Base-by-base conservation (phyloP, 2,329 filamentous ascomycete genomes). In the Aspergillus sp. region DNA sequence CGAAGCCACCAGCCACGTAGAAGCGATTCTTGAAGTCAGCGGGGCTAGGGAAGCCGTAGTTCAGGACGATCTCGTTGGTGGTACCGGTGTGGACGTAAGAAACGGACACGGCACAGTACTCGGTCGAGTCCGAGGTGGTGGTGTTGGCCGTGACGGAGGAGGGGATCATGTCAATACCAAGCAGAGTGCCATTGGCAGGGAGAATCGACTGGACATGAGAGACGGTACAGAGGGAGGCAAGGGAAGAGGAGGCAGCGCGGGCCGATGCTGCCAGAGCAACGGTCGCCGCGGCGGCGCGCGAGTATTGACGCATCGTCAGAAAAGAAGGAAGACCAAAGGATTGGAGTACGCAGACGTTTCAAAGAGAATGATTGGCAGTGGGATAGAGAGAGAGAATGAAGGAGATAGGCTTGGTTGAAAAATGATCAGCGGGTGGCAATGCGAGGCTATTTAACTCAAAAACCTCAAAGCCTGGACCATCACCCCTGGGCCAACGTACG, bases 1-100 rank as follows among this genome's bases (percentile, higher is more conserved):
- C 80, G 17, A 78, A 78, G 19, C 80, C 80, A 5, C 80, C 80
- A 10, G 68, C 75, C 5, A 78, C 73, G 53, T 80, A 78, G 65
- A 78, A 82, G 17, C 80, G 77, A 64, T 78, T 79, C 64, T 78
- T 64, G 67, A 77, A 82, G 44, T 72, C 69, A 19, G 70, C 67
- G 0, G 71, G 71, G 36, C 63, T 58, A 13, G 62, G 78, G 71
- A 60, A 77, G 65, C 71, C 74, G 71, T 54, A 76, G 54, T 66
- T 74, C 66, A 77, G 69, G 30, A 72, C 68, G 56, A 80, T 69
- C 2, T 57, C 65, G 56, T 80, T 77, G 36, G 71, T 66, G 61
- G 73, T 71, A n/a, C 78, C 78, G 0, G 75, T 72, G 64, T 80
- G 78, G 1, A 73, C 76, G 64, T 80, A 80, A 13, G 71, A 69